phyloP scores from a whole-genome alignment of 495 filamentous ascomycete species.

The Aspergillus sclerotioniger region DNA sequence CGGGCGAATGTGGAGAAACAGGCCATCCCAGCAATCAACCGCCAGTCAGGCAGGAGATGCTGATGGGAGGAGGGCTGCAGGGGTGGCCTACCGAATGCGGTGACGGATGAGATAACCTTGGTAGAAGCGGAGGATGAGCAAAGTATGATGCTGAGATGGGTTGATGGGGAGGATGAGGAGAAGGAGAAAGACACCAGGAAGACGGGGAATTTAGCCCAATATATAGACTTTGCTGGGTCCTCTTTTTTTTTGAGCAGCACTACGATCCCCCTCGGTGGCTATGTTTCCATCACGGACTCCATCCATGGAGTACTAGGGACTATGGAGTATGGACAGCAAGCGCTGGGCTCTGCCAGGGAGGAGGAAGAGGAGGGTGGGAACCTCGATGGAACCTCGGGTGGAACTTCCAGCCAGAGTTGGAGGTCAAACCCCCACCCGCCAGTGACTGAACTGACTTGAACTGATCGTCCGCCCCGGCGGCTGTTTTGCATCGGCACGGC shows the following conservation, averaged over 20 bases:
- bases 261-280: conserved; percentile 3
- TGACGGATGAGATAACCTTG: not conserved
- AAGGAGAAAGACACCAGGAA: conserved; percentile 8
- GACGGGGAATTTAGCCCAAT: conserved; percentile 18
- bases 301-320: not conserved
- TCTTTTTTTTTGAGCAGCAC: not conserved
- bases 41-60: not conserved
- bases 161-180: conserved; percentile 3
- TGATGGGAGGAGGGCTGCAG: not conserved
- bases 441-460: too few relatives aligned
- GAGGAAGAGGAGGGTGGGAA: not conserved
- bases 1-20: conserved; percentile 1
- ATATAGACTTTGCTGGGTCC: conserved; percentile 13
- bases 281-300: not conserved
- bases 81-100: conserved; percentile 18
- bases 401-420: not conserved
- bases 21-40: not conserved
- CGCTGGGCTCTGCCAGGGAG: too few relatives aligned
- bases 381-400: conserved; percentile 1
- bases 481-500: not conserved
- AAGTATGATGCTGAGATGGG: conserved; percentile 11
- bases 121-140: not conserved
- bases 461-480: not conserved
- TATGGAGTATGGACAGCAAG: too few relatives aligned
- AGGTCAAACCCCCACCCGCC: not conserved